phyloP scores from a whole-genome alignment of 1,284 basidiomycete species.

The Pascua sp. region DNA sequence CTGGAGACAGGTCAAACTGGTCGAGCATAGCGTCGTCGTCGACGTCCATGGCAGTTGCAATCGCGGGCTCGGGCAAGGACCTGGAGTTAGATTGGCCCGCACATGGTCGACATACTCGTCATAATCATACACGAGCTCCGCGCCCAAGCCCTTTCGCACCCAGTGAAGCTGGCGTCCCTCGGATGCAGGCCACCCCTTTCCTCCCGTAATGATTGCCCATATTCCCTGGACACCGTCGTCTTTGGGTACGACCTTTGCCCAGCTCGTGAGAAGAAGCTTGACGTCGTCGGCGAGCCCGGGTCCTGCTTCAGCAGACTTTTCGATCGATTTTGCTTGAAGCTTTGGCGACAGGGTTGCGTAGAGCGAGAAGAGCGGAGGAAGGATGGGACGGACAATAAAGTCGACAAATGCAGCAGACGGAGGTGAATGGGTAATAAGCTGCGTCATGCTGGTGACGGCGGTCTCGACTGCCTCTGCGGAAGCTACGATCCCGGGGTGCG shows the following conservation, averaged over 20 bases:
- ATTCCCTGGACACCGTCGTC: slow-evolving; percentile 59
- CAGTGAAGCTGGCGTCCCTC: slow-evolving; percentile 26
- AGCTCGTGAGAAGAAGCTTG: slow-evolving; percentile 61
- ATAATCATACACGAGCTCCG: slow-evolving; percentile 11
- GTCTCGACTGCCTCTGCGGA: slow-evolving; percentile 1
- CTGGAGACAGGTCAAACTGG: slow-evolving; percentile 65
- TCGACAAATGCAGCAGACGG: slow-evolving; percentile 68
- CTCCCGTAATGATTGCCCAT: slow-evolving; percentile 59
- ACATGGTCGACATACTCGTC: slow-evolving; percentile 18
- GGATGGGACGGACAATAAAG: slow-evolving; percentile 63
- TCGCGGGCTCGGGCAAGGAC: slow-evolving; percentile 17
- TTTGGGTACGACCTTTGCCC: slow-evolving; percentile 64
- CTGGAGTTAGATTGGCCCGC: not conserved
- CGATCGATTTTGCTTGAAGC: slow-evolving; percentile 5
- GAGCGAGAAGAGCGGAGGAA: slow-evolving; percentile 65
- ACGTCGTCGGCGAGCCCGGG: slow-evolving; percentile 53
- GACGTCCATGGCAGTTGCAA: slow-evolving; percentile 54
- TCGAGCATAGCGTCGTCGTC: slow-evolving; percentile 57
- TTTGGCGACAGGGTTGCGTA: slow-evolving; percentile 55
- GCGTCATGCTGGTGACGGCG: slow-evolving; percentile 30
- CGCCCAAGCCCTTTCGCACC: slow-evolving; percentile 17
- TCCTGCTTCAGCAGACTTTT: slow-evolving; percentile 53
- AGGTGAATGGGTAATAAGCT: slow-evolving; percentile 59
- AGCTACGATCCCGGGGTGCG: not conserved
- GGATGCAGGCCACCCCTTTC: slow-evolving; percentile 47